Base-by-base conservation (phyloP, 192 early-diverging fungal species). In the Umbelopsis sp. region DNA sequence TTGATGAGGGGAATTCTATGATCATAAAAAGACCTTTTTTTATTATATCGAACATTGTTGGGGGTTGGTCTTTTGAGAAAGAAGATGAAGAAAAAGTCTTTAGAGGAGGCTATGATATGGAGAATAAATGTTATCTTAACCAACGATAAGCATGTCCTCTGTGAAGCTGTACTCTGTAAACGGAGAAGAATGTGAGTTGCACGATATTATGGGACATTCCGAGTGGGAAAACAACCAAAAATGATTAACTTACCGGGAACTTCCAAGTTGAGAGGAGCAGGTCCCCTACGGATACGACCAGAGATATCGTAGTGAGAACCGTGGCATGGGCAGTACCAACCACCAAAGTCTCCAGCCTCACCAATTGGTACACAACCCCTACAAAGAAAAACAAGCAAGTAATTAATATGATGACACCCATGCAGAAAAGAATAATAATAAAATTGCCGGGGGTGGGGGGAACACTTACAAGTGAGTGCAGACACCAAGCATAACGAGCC, bases 241-340 rank as follows among this genome's bases (percentile, higher is more conserved):
- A 17, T 34, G 8, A 82, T 76, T 26, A n/a, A 86, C 77, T 92
- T 89, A 73, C 74, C 79, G 59, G 97, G 97, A 70, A 99, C 90
- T 86, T 99, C 97, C 81, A 99, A 87, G 90, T 99, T 99, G 50
- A 99, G 88, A 38, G 97, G 97, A 68, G 97, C 97, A 31, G 97
- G 97, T 66, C 97, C 97, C 87, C 97, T 96, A 76, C 97, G 90
- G 73, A 97, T 96, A 85, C 97, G 95, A 51, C 97, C 97, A 68
- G 95, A 96, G 74, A 99, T 95, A 81, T 99, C 97, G 82, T 99
- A 99, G 81, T 99, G 97, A 45, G 97, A 99, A 69, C 97, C 97
- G 86, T 99, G 97, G 90, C 97, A 99, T 65, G 97, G 97, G 85
- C 97, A 99, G 91, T 97, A 99, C 97, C 97, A 99, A 75, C 97